A percentile compares a stretch with the other conserved stretches of the same genome.
Evolutionary conservation across 345 rosid species (phyloP).

Genomic region (Ceriops decandra): DNA sequence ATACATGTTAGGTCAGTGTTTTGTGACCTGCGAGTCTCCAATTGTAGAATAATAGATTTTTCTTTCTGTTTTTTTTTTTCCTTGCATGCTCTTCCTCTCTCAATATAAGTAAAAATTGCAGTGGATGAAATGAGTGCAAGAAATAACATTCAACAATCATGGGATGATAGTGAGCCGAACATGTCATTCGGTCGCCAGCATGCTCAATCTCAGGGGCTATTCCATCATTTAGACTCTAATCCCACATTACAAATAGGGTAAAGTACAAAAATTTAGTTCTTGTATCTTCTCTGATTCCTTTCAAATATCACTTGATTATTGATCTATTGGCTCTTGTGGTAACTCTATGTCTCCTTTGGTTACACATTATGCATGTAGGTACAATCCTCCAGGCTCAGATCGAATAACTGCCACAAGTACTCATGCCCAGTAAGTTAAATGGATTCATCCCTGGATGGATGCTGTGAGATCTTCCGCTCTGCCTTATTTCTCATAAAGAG

Average conservation of each 20-base stretch:
- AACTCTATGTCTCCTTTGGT: not conserved
- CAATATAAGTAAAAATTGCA: not conserved
- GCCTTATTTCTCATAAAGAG: conserved; percentile 7
- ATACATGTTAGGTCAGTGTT: not conserved
- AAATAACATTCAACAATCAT: conserved; percentile 48
- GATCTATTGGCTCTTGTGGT: not conserved
- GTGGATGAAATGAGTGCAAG: conserved; percentile 57
- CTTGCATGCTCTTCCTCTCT: not conserved
- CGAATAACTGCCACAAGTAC: conserved; percentile 50
- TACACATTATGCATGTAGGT: conserved; percentile 39
- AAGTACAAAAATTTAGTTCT: not conserved
- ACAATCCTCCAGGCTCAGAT: conserved; percentile 58
- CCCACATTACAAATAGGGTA: conserved; percentile 97
- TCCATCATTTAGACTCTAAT: conserved; percentile 76
- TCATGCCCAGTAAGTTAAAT: conserved; percentile 54
- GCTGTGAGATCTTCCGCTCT: conserved; percentile 46
- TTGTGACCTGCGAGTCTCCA: not conserved
- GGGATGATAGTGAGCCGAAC: conserved; percentile 74
- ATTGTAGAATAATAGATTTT: not conserved
- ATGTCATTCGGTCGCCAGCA: conserved; percentile 58
- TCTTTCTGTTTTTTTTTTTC: not conserved
- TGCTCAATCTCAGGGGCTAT: conserved; percentile 64
- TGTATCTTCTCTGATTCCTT: not conserved
- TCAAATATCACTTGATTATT: not conserved
- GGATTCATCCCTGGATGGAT: conserved; percentile 58